Evolutionary conservation across 73 alveolate species (phyloP), one percentile per base, ranked within the genome.

Genomic region (Blepharisma japonicum): DNA sequence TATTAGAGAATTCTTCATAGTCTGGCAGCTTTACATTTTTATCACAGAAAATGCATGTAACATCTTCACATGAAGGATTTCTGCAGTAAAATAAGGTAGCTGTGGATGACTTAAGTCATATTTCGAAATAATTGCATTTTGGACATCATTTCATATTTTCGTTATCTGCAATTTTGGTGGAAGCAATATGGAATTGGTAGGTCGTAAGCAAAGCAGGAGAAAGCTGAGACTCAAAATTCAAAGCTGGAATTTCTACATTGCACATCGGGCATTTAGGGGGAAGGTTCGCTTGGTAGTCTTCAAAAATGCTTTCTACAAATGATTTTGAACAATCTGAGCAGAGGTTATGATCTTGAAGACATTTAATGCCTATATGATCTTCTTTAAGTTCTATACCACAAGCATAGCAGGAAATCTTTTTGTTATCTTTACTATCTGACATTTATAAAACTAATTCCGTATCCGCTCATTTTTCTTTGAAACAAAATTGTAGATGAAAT

Each of bases 101-200:
- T 6, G 86, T 6, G 49, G 25, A 21, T 14, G 45, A 0, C 4
- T 5, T 79, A 6, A 2, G 55, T 81, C 86, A 79, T 6, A 79
- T 50, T 70, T 79, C 86, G 56, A 68, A 79, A 71, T 79, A 79
- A 25, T 68, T 66, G 74, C 86, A 79, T 23, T 47, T 45, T 27
- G 86, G 86, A 50, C 86, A 79, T 6, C 74, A 7, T 32, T 14
- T 18, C 6, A 61, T 27, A 5, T 66, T 45, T 14, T 78, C 86
- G 48, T 56, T 45, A 0, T 7, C 55, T 1, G 72, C 21, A 23
- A 39, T 25, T 9, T 32, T 55, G 0, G 20, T 14, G 4, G 61
- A 11, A 6, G 56, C 45, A 7, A 39, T 6, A 27, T 78, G 42
- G 27, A 67, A 21, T 20, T 27, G 45, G 53, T 78, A 78, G 11